Conservation (phyloP, 2,329 filamentous ascomycete genomes). For the Beauveria brongniartii region DNA sequence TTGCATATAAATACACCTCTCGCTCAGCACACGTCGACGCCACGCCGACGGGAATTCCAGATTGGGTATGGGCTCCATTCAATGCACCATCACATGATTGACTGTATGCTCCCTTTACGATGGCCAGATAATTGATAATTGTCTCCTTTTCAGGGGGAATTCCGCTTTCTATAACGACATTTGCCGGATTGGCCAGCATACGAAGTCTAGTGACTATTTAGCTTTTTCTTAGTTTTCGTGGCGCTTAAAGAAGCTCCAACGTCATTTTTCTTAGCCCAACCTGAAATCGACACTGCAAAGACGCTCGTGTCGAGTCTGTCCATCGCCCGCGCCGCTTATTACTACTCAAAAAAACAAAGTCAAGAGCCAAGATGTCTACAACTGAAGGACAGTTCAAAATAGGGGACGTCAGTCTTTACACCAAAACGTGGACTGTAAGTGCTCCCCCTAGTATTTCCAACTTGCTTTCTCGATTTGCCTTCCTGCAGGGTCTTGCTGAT, state of each 20-base stretch:
- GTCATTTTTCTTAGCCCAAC: not conserved
- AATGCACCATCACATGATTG: conserved; percentile 5
- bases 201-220: not conserved
- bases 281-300: too few relatives aligned
- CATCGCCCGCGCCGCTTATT: not conserved
- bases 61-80: not conserved
- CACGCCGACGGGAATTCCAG: not conserved
- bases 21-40: not conserved
- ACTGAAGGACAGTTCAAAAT: conserved; percentile 39
- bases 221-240: not conserved
- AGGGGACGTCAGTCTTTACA: conserved; percentile 40
- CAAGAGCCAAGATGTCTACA: conserved; percentile 25
- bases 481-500: not conserved
- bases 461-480: not conserved
- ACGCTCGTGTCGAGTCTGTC: not conserved
- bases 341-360: not conserved
- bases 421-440: conserved; percentile 52
- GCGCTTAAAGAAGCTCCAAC: not conserved
- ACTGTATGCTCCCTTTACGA: not conserved
- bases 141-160: not conserved
- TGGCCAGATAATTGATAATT: not conserved
- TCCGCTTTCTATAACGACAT: not conserved
- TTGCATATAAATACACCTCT: not conserved
- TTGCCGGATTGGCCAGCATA: not conserved
- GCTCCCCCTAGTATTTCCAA: not conserved